Percentiles rank a stretch among this genome's conserved stretches.
These are phyloP conservation scores for Phialophora tarda DNA, from an alignment of 2,329 filamentous ascomycete genomes.

Conservation along the genomic window DNA sequence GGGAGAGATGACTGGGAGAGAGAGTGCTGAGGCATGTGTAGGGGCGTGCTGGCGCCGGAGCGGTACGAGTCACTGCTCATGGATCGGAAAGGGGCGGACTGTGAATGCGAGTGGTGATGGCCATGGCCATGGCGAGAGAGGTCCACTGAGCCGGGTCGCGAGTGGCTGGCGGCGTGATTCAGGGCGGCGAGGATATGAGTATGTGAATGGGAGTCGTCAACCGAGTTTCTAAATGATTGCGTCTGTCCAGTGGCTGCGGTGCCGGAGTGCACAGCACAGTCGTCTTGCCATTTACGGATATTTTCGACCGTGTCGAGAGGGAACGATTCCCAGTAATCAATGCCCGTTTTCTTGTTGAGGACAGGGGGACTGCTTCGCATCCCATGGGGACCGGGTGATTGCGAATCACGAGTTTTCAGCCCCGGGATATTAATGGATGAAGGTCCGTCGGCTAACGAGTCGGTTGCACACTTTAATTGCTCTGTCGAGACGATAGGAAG, in stretches of 20 bases:
- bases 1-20: conserved; percentile 14
- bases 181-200: conserved; percentile 13
- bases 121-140: conserved; percentile 17
- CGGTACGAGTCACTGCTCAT: conserved; percentile 32
- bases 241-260: conserved; percentile 12
- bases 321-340: conserved; percentile 48
- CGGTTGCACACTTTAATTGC: conserved; percentile 43
- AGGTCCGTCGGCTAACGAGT: conserved; percentile 18
- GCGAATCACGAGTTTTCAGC: conserved; percentile 31
- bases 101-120: conserved; percentile 14
- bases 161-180: conserved; percentile 16
- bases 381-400: conserved; percentile 30
- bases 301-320: conserved; percentile 45
- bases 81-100: conserved; percentile 25
- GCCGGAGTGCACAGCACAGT: conserved; percentile 38
- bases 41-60: conserved; percentile 29
- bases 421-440: conserved; percentile 15
- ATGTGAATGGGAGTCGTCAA: conserved; percentile 11
- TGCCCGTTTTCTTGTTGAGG: conserved; percentile 43
- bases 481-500: conserved; percentile 45
- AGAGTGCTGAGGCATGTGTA: conserved; percentile 25
- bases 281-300: conserved; percentile 47
- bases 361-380: conserved; percentile 33
- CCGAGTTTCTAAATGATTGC: conserved; percentile 24
- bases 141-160: conserved; percentile 31